Percentiles rank a stretch among this genome's conserved stretches.
Evolutionary conservation across 1,284 basidiomycete genomes (phyloP).

Genomic region (Malassezia restricta): DNA sequence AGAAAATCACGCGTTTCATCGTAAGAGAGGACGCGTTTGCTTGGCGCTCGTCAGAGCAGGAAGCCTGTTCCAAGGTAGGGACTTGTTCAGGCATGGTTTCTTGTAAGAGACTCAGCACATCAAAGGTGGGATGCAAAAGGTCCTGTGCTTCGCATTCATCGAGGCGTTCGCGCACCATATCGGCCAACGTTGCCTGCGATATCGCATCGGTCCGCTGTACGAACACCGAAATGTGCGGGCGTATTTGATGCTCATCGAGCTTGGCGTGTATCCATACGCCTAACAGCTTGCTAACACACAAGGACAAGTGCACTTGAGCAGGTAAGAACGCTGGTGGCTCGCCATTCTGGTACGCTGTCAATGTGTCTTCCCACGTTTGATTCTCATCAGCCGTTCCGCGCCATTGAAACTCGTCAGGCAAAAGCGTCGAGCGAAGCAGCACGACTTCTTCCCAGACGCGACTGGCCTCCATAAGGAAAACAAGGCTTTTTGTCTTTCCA

Average conservation of each 20-base stretch:
- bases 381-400: constrained; percentile 4
- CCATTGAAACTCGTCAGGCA: constrained; percentile 10
- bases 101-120: constrained; percentile 1
- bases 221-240: background rate
- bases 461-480: background rate
- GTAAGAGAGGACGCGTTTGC: background rate
- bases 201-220: background rate
- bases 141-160: background rate
- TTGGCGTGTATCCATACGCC: constrained; percentile 9
- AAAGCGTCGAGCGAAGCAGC: constrained; percentile 4
- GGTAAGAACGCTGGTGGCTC: background rate
- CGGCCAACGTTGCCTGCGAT: background rate
- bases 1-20: constrained; percentile 15
- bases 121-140: constrained; percentile 5
- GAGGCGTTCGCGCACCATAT: background rate
- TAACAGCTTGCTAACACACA: background rate
- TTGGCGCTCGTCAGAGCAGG: background rate
- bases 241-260: background rate
- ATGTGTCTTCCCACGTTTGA: background rate
- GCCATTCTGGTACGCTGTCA: background rate
- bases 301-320: constrained; percentile 4
- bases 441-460: constrained; percentile 3
- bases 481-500: background rate
- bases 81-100: background rate
- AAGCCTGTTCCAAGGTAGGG: background rate